Base-by-base conservation (phyloP, 768 basidiomycete species). In the Leccinum subtestaceum region DNA sequence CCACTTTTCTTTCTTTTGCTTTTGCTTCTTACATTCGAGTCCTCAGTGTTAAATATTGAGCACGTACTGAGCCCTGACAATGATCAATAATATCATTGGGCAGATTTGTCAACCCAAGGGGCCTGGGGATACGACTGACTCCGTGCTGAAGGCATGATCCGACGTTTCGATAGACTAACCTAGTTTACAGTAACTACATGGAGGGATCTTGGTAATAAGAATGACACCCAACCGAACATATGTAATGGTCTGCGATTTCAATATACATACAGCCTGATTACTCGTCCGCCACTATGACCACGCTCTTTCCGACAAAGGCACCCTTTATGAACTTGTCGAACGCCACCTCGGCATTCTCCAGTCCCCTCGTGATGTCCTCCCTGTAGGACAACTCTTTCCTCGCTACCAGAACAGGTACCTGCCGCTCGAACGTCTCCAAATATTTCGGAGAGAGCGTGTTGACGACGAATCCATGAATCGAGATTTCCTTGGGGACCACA, bases 381-480 rank as follows among this genome's bases (percentile, higher is more conserved):
- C 61, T 70, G 60, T 77, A 76, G 60, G 76, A 79, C 53, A 84
- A 60, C 61, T 83, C 76, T 5, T 82, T 83, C 10, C 67, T 74
- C 2, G 76, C 78, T 17, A 85, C 56, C 55, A 72, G 67, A 15
- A 66, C 63, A 1, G 80, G 77, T 2, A 84, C 54, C 5, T 67
- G 72, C 10, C 67, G 66, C 53, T 76, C 77, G 69, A 85, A 85
- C 6, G 72, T 76, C 7, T 71, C 70, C 3, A 55, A 48, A 66
- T 79, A 77, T 62, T 80, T 79, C 7, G 66, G 61, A 3, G 64
- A 48, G 17, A 68, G 62, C 25, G 38, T 19, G 5, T 9, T 0
- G 12, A 78, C 71, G 51, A 81, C 69, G 67, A 85, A 81, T 0
- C 83, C 82, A n/a, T 70, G 60, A 11, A 84, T 66, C 12, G 70